Base-by-base conservation (phyloP, 2,329 filamentous ascomycete genomes). In the Colletotrichum plurivorum region DNA sequence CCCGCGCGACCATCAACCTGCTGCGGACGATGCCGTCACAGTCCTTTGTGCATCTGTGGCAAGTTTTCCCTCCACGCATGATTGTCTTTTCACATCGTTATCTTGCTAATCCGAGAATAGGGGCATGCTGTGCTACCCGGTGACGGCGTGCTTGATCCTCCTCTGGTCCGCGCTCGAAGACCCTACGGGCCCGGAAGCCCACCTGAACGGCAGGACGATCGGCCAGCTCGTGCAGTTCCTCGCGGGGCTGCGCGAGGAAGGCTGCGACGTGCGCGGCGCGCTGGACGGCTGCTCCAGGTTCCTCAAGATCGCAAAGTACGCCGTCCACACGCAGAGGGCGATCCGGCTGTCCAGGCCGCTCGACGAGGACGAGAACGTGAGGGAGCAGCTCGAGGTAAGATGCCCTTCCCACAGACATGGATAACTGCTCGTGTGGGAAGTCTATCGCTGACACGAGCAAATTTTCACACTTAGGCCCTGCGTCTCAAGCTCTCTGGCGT, bases 291-390 rank as follows among this genome's bases (percentile, higher is more conserved):
- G 61, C 49, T 68, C 54, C 7, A 65, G 59, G 54, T 57, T 68
- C n/a, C 53, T 65, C 54, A 68, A 65, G 22, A 53, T 68, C 36
- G 66, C 54, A 25, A 68, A 65, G 43, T 68, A 68, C 41, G 54
- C 36, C 54, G 66, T 68, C 6, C 54, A 68, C 7, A 65, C 66
- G 8, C 66, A 55, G 46, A 41, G 66, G 39, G 49, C 31, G 0
- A 55, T 65, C 27, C 20, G 66, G 20, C n/a, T 55, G 3, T 41
- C 54, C 48, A 54, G 27, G 16, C 49, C 66, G 8, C 16, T 59
- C 7, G 66, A 65, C 9, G 66, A 68, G 25, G 60, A 65, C 15
- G 53, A 58, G 4, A 45, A 59, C 13, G 48, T 68, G n/a, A 59
- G 43, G 10, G 61, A 65, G 8, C 66, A 68, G n/a, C 54, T 68